Percentiles rank a stretch among this genome's conserved stretches.
phyloP scores from a whole-genome alignment of 2,329 filamentous ascomycete species.

The Calonectria montana region DNA sequence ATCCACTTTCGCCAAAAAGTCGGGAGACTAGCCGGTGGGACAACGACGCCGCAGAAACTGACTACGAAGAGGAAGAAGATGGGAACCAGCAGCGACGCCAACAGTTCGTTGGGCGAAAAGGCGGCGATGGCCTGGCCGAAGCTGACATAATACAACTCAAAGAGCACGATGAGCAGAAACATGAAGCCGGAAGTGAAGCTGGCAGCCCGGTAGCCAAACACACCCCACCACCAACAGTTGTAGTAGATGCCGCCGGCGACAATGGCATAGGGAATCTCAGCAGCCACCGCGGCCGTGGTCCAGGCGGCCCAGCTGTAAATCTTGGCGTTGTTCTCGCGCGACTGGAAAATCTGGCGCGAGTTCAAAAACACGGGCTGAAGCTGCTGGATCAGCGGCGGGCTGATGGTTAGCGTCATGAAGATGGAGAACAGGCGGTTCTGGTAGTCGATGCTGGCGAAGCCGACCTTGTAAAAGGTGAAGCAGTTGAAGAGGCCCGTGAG shows the following conservation, averaged over 20 bases:
- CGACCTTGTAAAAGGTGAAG: constrained; percentile 76
- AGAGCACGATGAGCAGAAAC: constrained; percentile 74
- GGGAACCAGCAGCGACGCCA: constrained; percentile 75
- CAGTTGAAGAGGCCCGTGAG: constrained; percentile 75
- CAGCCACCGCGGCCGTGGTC: constrained; percentile 72
- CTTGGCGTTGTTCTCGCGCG: constrained; percentile 79
- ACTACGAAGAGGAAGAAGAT: constrained; percentile 78
- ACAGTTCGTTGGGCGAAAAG: constrained; percentile 73
- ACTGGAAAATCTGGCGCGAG: constrained; percentile 75
- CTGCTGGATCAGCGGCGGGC: constrained; percentile 80
- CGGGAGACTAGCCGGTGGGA: constrained; percentile 68
- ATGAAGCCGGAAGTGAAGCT: constrained; percentile 70
- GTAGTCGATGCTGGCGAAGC: constrained; percentile 68
- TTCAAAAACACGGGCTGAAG: constrained; percentile 78
- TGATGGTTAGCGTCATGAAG: constrained; percentile 82
- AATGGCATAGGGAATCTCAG: constrained; percentile 77
- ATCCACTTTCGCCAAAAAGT: constrained; percentile 74
- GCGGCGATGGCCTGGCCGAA: constrained; percentile 77
- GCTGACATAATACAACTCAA: constrained; percentile 73
- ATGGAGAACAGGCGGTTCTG: constrained; percentile 79
- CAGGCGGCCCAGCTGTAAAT: constrained; percentile 84
- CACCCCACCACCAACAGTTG: constrained; percentile 67
- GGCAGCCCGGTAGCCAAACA: constrained; percentile 59
- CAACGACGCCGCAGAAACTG: constrained; percentile 77
- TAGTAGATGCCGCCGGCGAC: constrained; percentile 66